Conservation (phyloP, 2,329 filamentous ascomycete genomes). For the Phaeosphaeriaceae sp. region DNA sequence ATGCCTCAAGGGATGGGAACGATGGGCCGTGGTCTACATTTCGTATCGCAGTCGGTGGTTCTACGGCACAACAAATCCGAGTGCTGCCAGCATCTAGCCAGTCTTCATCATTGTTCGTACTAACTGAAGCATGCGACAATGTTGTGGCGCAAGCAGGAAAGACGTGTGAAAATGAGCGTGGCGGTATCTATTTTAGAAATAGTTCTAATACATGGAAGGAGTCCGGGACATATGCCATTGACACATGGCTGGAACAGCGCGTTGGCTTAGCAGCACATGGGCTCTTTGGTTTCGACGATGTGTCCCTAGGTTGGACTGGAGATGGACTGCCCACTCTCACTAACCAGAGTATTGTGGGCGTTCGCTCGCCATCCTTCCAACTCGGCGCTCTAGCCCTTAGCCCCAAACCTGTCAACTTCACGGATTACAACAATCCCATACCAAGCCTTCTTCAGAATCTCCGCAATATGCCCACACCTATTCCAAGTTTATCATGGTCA, state of each 20-base stretch:
- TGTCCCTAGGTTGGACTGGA: conserved; percentile 38
- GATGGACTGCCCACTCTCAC: conserved; percentile 31
- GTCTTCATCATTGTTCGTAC: conserved; percentile 44
- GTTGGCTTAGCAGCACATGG: conserved; percentile 41
- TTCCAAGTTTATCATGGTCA: conserved; percentile 47
- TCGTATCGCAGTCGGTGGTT: conserved; percentile 35
- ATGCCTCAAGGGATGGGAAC: conserved; percentile 31
- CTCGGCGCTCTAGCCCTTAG: conserved; percentile 49
- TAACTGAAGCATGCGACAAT: conserved; percentile 45
- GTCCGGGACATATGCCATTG: conserved; percentile 41
- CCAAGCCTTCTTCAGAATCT: conserved; percentile 41
- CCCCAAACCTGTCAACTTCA: conserved; percentile 48
- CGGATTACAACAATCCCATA: conserved; percentile 40
- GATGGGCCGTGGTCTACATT: conserved; percentile 45
- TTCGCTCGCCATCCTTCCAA: conserved; percentile 45
- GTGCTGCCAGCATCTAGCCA: conserved; percentile 41
- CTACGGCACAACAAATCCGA: conserved; percentile 33
- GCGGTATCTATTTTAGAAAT: conserved; percentile 38
- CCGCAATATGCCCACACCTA: conserved; percentile 32
- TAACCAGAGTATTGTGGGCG: conserved; percentile 47
- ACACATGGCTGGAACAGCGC: conserved; percentile 30
- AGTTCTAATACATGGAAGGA: conserved; percentile 41
- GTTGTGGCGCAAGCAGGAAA: conserved; percentile 19
- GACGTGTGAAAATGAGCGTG: conserved; percentile 39
- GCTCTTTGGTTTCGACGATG: conserved; percentile 45